Evolutionary conservation across 495 filamentous ascomycete species (phyloP).

Genomic region (Barbatosphaeria neglecta): DNA sequence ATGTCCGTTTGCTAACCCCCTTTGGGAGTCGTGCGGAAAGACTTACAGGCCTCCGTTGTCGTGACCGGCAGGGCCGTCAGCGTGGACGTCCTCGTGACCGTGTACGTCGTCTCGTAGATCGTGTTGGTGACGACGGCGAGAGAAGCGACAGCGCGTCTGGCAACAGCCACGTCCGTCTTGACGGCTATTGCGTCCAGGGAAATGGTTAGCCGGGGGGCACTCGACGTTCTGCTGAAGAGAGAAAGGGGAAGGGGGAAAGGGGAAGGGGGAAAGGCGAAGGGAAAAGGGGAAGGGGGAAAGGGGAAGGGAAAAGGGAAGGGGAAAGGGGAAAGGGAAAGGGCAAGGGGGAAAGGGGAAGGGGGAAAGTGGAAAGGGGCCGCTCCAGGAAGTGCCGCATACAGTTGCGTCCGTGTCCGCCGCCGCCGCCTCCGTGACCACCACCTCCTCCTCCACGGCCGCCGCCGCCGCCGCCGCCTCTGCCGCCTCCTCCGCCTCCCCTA

Average conservation of each 20-base stretch:
- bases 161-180: neutral
- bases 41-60: slow-evolving; percentile 12
- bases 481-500: too few species aligned
- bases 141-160: slow-evolving; percentile 2
- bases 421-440: neutral
- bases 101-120: slow-evolving; percentile 6
- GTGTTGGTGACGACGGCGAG: slow-evolving; percentile 8
- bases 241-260: too few species aligned
- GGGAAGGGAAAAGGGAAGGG: too few species aligned
- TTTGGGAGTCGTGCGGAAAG: too few species aligned
- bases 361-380: too few species aligned
- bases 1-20: neutral
- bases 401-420: neutral
- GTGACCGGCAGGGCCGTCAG: slow-evolving; percentile 4
- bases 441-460: neutral
- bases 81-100: slow-evolving; percentile 9
- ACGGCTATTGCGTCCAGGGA: too few species aligned
- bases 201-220: neutral
- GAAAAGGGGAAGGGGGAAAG: too few species aligned
- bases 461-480: neutral
- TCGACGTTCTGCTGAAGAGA: too few species aligned
- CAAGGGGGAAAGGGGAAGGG: too few species aligned
- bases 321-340: too few species aligned
- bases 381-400: neutral
- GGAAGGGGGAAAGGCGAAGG: too few species aligned